Conservation (phyloP, 805 yeast species). For the Monosporozyma aquatica region DNA sequence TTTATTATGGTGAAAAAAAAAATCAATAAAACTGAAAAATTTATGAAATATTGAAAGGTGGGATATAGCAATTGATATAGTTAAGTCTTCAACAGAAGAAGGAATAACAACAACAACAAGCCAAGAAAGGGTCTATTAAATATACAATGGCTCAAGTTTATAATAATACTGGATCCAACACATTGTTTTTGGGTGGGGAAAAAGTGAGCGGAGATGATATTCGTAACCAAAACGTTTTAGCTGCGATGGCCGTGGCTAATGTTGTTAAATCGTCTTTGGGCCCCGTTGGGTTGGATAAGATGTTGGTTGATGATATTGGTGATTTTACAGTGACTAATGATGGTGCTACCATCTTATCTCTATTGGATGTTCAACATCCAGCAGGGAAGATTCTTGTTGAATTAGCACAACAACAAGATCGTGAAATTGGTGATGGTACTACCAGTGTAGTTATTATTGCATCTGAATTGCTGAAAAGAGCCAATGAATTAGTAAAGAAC, state of each 20-base stretch:
- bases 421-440: slow-evolving; percentile 98
- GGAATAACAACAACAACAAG: too few species aligned
- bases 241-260: slow-evolving; percentile 78
- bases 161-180: slow-evolving; percentile 79
- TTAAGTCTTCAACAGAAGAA: too few species aligned
- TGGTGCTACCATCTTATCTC: slow-evolving; percentile 89
- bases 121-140: too few species aligned
- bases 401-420: slow-evolving; percentile 95
- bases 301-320: slow-evolving; percentile 98
- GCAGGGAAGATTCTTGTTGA: slow-evolving; percentile 97
- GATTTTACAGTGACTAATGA: slow-evolving; percentile 98
- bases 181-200: slow-evolving; percentile 91
- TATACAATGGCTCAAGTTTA: slow-evolving; percentile 49
- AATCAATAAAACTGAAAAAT: too few species aligned
- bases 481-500: slow-evolving; percentile 86
- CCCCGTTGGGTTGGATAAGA: slow-evolving; percentile 96
- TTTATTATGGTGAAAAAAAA: too few species aligned
- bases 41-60: too few species aligned
- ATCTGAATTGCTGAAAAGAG: slow-evolving; percentile 81
- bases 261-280: slow-evolving; percentile 86
- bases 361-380: slow-evolving; percentile 95
- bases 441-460: slow-evolving; percentile 96
- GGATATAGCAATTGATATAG: too few species aligned
- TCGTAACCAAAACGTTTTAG: slow-evolving; percentile 90
- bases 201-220: slow-evolving; percentile 93